Percentiles rank a stretch among this genome's conserved stretches.
These are phyloP conservation scores for Penicillium brasilianum DNA, from an alignment of 2,329 filamentous ascomycete species.

Conservation along the genomic window DNA sequence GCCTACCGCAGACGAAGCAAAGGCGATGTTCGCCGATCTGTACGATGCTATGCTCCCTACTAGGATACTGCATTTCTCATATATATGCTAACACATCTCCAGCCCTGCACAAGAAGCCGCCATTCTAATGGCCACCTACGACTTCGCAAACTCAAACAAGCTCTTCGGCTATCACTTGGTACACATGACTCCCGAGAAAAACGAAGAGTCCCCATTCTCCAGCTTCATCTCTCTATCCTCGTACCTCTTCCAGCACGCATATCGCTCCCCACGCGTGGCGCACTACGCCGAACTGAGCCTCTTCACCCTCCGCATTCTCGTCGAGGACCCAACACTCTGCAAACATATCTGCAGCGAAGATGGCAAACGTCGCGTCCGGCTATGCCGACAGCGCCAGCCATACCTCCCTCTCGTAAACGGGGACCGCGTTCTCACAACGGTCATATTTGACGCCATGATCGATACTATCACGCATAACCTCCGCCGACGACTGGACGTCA, in stretches of 20 bases:
- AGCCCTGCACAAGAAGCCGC: conserved; percentile 82
- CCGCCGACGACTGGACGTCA: conserved; percentile 79
- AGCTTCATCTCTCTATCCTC: conserved; percentile 87
- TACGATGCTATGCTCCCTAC: conserved; percentile 47
- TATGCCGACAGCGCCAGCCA: conserved; percentile 88
- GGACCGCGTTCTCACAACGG: conserved; percentile 74
- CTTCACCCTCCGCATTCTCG: conserved; percentile 80
- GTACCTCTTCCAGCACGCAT: conserved; percentile 91
- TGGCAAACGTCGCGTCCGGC: conserved; percentile 72
- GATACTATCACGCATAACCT: conserved; percentile 96
- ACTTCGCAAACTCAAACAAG: conserved; percentile 94
- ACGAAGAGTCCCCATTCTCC: conserved; percentile 74
- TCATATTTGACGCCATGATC: conserved; percentile 82
- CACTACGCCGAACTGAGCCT: conserved; percentile 85
- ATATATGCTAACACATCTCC: conserved; percentile 30
- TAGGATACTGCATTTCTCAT: conserved; percentile 3
- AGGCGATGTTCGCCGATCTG: conserved; percentile 79
- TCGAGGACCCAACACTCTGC: conserved; percentile 82
- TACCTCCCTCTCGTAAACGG: conserved; percentile 75
- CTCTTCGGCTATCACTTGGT: conserved; percentile 88
- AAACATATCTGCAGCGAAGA: conserved; percentile 85
- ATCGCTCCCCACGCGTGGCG: conserved; percentile 77
- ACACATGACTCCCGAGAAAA: conserved; percentile 63
- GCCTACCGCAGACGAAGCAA: conserved; percentile 78
- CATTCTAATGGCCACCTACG: conserved; percentile 83